Conservation (phyloP, 495 filamentous ascomycete species). For the Penicillium riverlandense region DNA sequence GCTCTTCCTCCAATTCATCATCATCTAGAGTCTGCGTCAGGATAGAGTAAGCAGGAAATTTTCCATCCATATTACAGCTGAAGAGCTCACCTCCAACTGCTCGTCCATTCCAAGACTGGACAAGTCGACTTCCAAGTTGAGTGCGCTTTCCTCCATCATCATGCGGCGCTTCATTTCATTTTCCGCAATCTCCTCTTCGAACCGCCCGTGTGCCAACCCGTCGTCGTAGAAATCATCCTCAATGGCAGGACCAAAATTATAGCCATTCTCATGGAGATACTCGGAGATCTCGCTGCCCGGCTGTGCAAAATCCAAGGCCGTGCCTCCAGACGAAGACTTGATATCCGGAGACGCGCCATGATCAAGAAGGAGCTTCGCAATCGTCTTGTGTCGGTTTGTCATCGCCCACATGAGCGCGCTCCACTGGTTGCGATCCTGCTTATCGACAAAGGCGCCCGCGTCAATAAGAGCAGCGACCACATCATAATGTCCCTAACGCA, state of each 20-base stretch:
- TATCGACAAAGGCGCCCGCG: conserved; percentile 84
- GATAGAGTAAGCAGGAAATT: conserved; percentile 6
- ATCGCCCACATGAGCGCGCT: conserved; percentile 99
- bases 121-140: conserved; percentile 93
- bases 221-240: conserved; percentile 92
- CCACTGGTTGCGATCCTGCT: conserved; percentile 94
- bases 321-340: conserved; percentile 87
- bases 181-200: conserved; percentile 96
- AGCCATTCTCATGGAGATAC: conserved; percentile 89
- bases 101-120: conserved; percentile 96
- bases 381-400: conserved; percentile 95
- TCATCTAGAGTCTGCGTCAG: conserved; percentile 56
- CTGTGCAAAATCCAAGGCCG: conserved; percentile 92
- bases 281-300: conserved; percentile 94
- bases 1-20: conserved; percentile 74
- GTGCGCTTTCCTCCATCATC: conserved; percentile 99
- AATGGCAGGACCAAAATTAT: conserved; percentile 83
- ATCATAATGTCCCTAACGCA: conserved; percentile 72
- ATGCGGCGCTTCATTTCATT: conserved; percentile 92
- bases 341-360: conserved; percentile 92
- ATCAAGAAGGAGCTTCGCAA: conserved; percentile 85
- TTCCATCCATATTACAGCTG: background rate
- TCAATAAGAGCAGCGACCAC: conserved; percentile 80
- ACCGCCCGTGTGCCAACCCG: conserved; percentile 85
- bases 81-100: conserved; percentile 70